Evolutionary conservation across 2,329 filamentous ascomycete species (phyloP).

Genomic region (Pseudocercospora eumusae): DNA sequence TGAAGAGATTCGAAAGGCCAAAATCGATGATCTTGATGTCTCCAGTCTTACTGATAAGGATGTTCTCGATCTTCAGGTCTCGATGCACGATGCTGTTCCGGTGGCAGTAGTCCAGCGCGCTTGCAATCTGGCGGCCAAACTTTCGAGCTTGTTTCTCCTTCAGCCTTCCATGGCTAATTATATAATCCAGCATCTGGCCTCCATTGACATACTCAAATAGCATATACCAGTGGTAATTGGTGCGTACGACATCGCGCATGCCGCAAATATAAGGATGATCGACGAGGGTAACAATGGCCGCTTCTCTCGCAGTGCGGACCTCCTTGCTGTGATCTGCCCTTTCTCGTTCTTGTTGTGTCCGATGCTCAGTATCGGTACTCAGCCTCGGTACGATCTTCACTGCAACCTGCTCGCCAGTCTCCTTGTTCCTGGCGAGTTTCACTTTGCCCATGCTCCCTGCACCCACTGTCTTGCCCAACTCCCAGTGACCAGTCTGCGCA

Average conservation of each 20-base stretch:
- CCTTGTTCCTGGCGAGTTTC: constrained; percentile 87
- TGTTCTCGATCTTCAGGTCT: constrained; percentile 98
- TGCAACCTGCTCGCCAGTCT: constrained; percentile 90
- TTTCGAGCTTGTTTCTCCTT: constrained; percentile 99
- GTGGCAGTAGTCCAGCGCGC: constrained; percentile 95
- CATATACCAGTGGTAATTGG: constrained; percentile 99
- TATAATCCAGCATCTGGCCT: constrained; percentile 99
- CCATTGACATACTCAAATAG: constrained; percentile 98
- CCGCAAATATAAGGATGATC: constrained; percentile 96
- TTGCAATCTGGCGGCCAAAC: constrained; percentile 95
- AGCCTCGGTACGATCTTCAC: constrained; percentile 96
- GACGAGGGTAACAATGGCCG: constrained; percentile 90
- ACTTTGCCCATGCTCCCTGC: constrained; percentile 99
- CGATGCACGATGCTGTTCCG: constrained; percentile 97
- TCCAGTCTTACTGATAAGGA: constrained; percentile 96
- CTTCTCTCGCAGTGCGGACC: constrained; percentile 89
- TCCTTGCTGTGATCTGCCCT: constrained; percentile 95
- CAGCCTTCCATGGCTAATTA: constrained; percentile 94
- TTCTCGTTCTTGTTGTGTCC: constrained; percentile 72
- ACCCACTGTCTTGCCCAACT: constrained; percentile 93
- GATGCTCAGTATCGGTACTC: constrained; percentile 76
- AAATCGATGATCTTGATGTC: constrained; percentile 99
- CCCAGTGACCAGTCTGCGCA: constrained; percentile 83
- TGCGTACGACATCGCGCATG: constrained; percentile 91
- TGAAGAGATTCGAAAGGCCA: constrained; percentile 92